phyloP scores from a whole-genome alignment of 2,329 filamentous ascomycete genomes.

The Aspergillus caelatus region DNA sequence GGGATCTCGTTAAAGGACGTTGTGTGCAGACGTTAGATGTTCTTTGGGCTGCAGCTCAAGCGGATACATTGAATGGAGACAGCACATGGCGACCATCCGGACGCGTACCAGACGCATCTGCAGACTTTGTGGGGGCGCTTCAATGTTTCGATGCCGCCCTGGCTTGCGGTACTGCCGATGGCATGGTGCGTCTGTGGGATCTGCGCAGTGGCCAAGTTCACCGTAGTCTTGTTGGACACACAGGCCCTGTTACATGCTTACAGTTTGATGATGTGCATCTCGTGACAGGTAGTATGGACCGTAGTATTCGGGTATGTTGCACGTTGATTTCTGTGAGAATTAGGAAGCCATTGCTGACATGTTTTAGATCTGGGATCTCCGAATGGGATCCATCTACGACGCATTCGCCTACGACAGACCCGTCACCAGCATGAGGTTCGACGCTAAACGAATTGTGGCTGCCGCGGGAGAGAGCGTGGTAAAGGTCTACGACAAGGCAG shows the following conservation, averaged over 20 bases:
- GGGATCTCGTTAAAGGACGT: constrained; percentile 95
- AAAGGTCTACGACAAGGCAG: constrained; percentile 97
- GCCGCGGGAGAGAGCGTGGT: constrained; percentile 91
- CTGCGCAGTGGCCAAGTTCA: constrained; percentile 95
- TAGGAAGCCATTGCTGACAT: constrained; percentile 24
- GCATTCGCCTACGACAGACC: constrained; percentile 93
- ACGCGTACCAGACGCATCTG: constrained; percentile 66
- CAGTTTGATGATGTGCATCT: constrained; percentile 97
- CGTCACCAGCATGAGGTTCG: constrained; percentile 97
- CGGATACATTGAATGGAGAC: constrained; percentile 67
- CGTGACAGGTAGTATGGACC: constrained; percentile 88
- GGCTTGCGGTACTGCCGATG: constrained; percentile 94
- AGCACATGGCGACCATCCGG: constrained; percentile 70
- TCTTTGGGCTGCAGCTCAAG: constrained; percentile 95
- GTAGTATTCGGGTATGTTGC: constrained; percentile 82
- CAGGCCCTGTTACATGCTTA: constrained; percentile 87
- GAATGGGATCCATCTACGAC: constrained; percentile 92
- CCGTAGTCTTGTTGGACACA: constrained; percentile 91
- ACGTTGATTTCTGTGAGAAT: background rate
- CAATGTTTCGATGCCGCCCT: constrained; percentile 96
- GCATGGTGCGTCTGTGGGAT: constrained; percentile 97
- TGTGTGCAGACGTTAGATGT: constrained; percentile 97
- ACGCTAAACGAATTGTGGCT: constrained; percentile 82
- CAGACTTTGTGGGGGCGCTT: constrained; percentile 91
- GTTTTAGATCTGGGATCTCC: constrained; percentile 91